These are phyloP conservation scores for Camellia lanceoleosa DNA, from an alignment of 148 eudicot species.

Conservation along the genomic window DNA sequence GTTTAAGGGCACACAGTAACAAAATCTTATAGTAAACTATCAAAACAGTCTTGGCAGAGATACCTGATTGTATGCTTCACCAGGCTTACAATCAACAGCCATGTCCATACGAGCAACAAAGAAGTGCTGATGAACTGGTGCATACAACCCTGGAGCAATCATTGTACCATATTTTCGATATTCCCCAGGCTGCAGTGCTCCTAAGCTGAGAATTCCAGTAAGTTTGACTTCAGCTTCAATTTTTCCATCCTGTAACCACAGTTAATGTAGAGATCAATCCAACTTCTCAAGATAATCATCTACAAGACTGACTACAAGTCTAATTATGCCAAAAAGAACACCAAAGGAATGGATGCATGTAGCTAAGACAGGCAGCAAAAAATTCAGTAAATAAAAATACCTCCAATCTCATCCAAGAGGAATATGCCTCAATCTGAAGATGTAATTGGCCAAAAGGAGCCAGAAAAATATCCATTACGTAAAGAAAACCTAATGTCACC, in stretches of 20 bases:
- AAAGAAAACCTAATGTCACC: neutral
- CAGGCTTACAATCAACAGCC: constrained; percentile 96
- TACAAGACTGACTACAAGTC: neutral
- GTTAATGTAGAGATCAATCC: neutral
- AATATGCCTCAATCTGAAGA: neutral
- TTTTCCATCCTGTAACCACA: constrained; percentile 76
- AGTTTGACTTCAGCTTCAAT: constrained; percentile 98
- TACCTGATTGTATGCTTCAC: constrained; percentile 97
- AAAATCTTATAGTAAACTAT: neutral
- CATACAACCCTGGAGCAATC: constrained; percentile 97
- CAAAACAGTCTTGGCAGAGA: neutral
- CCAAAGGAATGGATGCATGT: neutral
- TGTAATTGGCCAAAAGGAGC: neutral
- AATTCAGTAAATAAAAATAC: neutral
- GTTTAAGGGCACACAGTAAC: too few relatives aligned
- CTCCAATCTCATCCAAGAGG: neutral
- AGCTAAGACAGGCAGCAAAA: constrained; percentile 3
- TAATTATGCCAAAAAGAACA: neutral
- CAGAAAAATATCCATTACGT: neutral
- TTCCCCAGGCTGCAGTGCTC: constrained; percentile 94
- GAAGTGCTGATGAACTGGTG: constrained; percentile 98
- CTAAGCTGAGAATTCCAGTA: constrained; percentile 94
- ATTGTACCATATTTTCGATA: constrained; percentile 91
- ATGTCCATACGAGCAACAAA: constrained; percentile 99
- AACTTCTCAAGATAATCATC: constrained; percentile 3